These are phyloP conservation scores for Claviceps sp. DNA, from an alignment of 2,329 filamentous ascomycete genomes.

Conservation along the genomic window DNA sequence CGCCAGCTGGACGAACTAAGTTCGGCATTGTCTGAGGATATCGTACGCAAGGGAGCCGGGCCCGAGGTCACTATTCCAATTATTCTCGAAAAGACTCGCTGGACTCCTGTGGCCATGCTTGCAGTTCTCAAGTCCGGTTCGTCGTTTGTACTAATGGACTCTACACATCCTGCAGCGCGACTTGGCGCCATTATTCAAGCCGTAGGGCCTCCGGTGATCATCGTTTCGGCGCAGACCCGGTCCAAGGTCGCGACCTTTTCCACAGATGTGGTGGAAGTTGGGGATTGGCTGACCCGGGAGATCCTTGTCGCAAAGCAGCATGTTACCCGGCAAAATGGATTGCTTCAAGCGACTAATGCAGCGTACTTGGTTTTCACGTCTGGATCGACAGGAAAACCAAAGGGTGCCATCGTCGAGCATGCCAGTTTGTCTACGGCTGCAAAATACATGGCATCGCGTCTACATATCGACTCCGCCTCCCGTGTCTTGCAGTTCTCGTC, in stretches of 20 bases:
- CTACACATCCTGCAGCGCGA: background rate
- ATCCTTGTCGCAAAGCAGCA: background rate
- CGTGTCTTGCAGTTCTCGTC: slow-evolving; percentile 8
- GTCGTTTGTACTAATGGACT: slow-evolving; percentile 2
- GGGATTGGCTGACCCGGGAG: background rate
- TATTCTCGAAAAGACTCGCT: slow-evolving; percentile 12
- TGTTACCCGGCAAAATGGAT: background rate
- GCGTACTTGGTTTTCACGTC: slow-evolving; percentile 12
- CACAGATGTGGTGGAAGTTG: background rate
- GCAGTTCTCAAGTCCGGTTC: slow-evolving; percentile 15
- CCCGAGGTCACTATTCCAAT: slow-evolving; percentile 6
- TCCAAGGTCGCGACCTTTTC: background rate
- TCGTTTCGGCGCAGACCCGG: background rate
- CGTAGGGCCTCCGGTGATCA: background rate
- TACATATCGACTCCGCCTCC: background rate
- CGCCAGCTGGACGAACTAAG: background rate
- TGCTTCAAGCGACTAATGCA: background rate
- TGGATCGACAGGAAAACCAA: slow-evolving; percentile 12
- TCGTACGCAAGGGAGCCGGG: background rate
- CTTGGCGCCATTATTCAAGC: background rate
- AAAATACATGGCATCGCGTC: background rate
- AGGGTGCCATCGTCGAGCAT: slow-evolving; percentile 12
- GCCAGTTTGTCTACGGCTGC: slow-evolving; percentile 2
- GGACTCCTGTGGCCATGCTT: slow-evolving; percentile 12
- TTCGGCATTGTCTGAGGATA: background rate